These are phyloP conservation scores for Zoysia matrella DNA, from an alignment of 202 grass and related monocot genomes.

Conservation along the genomic window DNA sequence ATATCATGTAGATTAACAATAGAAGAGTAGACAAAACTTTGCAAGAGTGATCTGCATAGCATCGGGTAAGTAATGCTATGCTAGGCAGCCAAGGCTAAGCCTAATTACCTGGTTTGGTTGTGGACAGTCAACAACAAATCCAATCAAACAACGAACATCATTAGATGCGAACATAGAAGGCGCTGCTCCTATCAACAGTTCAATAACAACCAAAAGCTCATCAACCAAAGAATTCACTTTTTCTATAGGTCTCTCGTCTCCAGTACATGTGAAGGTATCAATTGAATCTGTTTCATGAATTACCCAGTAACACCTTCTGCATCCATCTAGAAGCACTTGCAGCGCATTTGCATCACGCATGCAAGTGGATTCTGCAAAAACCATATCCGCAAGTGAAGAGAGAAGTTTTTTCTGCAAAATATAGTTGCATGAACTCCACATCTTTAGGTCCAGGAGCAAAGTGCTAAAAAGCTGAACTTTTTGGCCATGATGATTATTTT, in stretches of 20 bases:
- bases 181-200: conserved; percentile 83
- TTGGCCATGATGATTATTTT: conserved; percentile 72
- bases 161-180: conserved; percentile 67
- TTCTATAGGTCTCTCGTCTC: conserved; percentile 65
- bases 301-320: conserved; percentile 97
- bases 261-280: conserved; percentile 64
- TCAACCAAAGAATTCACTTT: conserved; percentile 93
- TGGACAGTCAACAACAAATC: conserved; percentile 94
- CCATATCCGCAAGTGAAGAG: conserved; percentile 97
- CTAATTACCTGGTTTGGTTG: conserved; percentile 93
- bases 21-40: conserved; percentile 21
- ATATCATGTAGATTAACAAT: conserved; percentile 26
- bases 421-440: conserved; percentile 94
- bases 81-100: not conserved
- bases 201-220: conserved; percentile 96
- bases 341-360: conserved; percentile 92
- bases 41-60: conserved; percentile 6
- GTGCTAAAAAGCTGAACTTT: conserved; percentile 93
- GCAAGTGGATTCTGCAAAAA: conserved; percentile 82
- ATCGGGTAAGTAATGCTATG: conserved; percentile 24
- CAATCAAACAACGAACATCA: conserved; percentile 87
- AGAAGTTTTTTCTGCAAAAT: conserved; percentile 99
- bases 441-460: conserved; percentile 92
- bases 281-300: conserved; percentile 78
- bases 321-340: conserved; percentile 98